Base-by-base conservation (phyloP, 116 monocot species). In the Iris pallida region DNA sequence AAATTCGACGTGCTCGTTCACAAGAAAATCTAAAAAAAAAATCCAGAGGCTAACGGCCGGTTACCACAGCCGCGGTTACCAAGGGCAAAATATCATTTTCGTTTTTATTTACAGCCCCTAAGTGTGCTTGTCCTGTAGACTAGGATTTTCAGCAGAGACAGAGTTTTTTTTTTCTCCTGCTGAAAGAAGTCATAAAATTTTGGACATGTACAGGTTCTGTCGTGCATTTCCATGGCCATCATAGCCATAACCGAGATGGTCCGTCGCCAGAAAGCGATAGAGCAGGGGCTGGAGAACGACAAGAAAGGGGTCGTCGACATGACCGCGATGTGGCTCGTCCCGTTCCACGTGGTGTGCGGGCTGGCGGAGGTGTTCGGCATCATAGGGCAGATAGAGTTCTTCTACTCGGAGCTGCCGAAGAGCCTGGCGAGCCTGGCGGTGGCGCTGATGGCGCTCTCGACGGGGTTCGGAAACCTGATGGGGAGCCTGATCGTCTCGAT, bases 321-420 rank as follows among this genome's bases (percentile, higher is more conserved):
- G 77, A 77, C 85, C 0, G 82, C 82, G 7, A 73, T 82, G 64
- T 82, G 89, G 82, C 67, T 89, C 8, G 72, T 70, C 45, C 82
- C 79, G 11, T 85, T 85, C 66, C 20, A 76, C 18, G 76, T 64
- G 45, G 40, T 89, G 17, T 64, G 61, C 0, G 89, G 89, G 4
- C 42, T 89, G 8, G 75, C 89, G 0, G 85, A 89, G 69, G 85
- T 80, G 1, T 78, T 85, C 47, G 77, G 68, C 66, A 55, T 75
- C 0, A 79, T 89, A 6, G 81, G 77, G 12, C 89, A 89, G 76
- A 80, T 85, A 2, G 85, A 89, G 66, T 89, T 89, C 77, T 89
- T 80, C 80, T 82, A 85, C 74, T 61, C 78, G 6, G 80, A 75
- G 63, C 75, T 80, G 57, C 75, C 42, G 53, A 64, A 44, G 74